Base-by-base conservation (phyloP, 108 stramenopile genomes). In the Nannochloropsis gaditana region DNA sequence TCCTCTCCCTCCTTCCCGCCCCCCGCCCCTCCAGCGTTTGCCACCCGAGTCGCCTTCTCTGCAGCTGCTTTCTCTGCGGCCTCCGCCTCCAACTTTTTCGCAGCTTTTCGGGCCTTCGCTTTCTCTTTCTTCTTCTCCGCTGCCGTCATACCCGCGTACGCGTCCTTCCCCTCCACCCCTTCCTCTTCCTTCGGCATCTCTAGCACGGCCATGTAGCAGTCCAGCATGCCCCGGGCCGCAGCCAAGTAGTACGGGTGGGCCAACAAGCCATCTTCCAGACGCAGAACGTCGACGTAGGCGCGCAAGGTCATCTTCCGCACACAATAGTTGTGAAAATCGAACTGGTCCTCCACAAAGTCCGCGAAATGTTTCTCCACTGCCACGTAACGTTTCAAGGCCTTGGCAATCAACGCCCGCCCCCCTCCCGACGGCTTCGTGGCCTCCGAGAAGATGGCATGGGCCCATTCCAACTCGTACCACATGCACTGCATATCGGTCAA, bases 291-390 rank as follows among this genome's bases (percentile, higher is more conserved):
- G 42, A 95, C 92, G 90, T 99, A 99, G 1, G 97, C 92, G 59
- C 97, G 93, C 42, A 99, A 90, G 9, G 97, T 99, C 31, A 94
- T 94, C 92, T 97, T 98, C 79, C 97, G 95, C 85, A 98, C 86
- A 89, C 97, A 98, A 87, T 98, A 99, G 45, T 91, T 90, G 93
- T 99, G 98, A 87, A 99, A 98, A 92, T 99, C 98, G 84, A 99
- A 97, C 89, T 98, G 96, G 92, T 99, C 98, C 84, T 98, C 97
- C 81, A 94, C 93, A 50, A 96, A 95, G 88, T 97, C 97, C 50
- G 94, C 93, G 86, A 97, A 99, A 86, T 99, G 98, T 85, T 96
- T 94, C 19, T 95, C 92, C 10, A 97, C 95, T 81, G 93, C 91
- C 73, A 90, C 11, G 21, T 83, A 85, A 21, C 83, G 94, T 85